Evolutionary conservation across 345 rosid species (phyloP), one percentile per base, ranked within the genome.

Genomic region (Rhodamnia rubescens): DNA sequence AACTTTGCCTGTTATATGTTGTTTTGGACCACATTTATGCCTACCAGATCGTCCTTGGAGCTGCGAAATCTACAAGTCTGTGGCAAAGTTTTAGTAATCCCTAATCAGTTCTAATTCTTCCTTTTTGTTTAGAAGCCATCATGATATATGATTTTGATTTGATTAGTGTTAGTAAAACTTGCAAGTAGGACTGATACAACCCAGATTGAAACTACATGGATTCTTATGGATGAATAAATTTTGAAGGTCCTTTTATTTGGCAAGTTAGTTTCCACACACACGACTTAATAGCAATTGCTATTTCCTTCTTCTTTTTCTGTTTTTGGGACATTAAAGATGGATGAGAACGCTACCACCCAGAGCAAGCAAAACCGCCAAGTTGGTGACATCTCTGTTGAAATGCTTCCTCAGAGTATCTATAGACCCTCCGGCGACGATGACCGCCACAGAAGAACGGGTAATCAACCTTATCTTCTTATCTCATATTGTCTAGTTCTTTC

Each of bases 401-500:
- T 75, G 83, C 90, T 88, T 55, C 53, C 88, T 11, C 90, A 64
- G 82, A 64, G 40, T 26, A 90, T 85, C 86, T 89, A 92, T 85
- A 86, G 87, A 80, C 22, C 88, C 88, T 89, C 92, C 51, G 98
- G 92, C 21, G 97, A 96, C 15, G 97, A 95, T 52, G 98, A 94
- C 80, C 92, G 92, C 36, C 92, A 53, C 88, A 92, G 91, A 85
- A 83, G 98, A 57, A 36, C 74, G 3, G 83, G 85, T 81, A 54
- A 53, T 26, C 40, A 59, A 13, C 74, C 74, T 14, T 14, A 27
- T 3, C 5, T 59, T 7, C 74, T 59, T 59, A 3, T n/a, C 14
- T 14, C 7, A 13, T 59, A 59, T 59, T 4, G 59, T 22, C 59
- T 22, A 55, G 18, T 27, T 59, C 74, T 6, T 59, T 59, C 4